A percentile compares a stretch with the other conserved stretches of the same genome.
phyloP scores from a whole-genome alignment of 1,284 basidiomycete genomes.

The Irpex lacteus region DNA sequence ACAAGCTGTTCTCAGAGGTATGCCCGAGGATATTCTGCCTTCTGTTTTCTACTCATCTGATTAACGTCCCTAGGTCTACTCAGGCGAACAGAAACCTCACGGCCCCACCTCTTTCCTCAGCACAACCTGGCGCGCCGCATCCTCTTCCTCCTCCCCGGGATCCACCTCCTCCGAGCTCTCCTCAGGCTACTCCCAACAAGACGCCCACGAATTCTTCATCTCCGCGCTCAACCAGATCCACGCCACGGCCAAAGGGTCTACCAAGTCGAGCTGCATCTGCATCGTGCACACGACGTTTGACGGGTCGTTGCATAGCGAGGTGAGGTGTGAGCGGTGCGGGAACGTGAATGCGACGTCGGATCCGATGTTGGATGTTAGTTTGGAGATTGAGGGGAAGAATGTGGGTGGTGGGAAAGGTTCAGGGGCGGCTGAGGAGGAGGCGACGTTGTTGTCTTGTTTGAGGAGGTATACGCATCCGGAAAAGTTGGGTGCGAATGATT shows the following conservation, averaged over 20 bases:
- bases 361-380: conserved; percentile 88
- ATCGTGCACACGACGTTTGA: conserved; percentile 91
- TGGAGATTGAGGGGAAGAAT: conserved; percentile 71
- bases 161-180: conserved; percentile 74
- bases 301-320: conserved; percentile 85
- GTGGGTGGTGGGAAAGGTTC: conserved; percentile 26
- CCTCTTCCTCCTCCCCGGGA: conserved; percentile 85
- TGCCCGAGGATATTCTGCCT: background rate
- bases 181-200: conserved; percentile 89
- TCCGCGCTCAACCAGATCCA: conserved; percentile 84
- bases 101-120: conserved; percentile 86
- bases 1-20: conserved; percentile 86
- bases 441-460: conserved; percentile 68
- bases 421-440: conserved; percentile 41
- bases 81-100: conserved; percentile 65
- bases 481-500: conserved; percentile 69
- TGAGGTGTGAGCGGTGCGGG: conserved; percentile 80
- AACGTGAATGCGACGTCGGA: conserved; percentile 81
- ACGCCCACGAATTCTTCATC: conserved; percentile 91
- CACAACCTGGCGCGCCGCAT: conserved; percentile 83
- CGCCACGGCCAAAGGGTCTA: conserved; percentile 68
- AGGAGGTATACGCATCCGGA: conserved; percentile 79
- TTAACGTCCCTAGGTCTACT: conserved; percentile 56
- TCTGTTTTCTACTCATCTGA: background rate
- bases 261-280: conserved; percentile 81